A percentile compares a stretch with the other conserved stretches of the same genome.
Conservation (phyloP, 192 early-diverging fungal species). For the Geranomyces variabilis region DNA sequence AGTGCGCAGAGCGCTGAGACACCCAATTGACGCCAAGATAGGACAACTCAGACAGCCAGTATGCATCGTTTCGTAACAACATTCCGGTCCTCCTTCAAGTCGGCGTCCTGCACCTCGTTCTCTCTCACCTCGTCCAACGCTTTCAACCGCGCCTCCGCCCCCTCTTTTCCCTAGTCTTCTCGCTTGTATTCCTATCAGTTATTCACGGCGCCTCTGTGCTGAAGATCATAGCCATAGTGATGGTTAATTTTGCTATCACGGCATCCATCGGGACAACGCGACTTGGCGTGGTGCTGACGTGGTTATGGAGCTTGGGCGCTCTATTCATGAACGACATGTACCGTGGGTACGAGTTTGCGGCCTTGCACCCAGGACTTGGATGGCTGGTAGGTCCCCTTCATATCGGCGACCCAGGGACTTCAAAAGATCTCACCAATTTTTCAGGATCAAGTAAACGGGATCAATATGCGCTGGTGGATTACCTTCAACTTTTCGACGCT, state of each 20-base stretch:
- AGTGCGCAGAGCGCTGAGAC: neutral
- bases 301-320: slow-evolving; percentile 80
- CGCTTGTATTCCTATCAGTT: slow-evolving; percentile 62
- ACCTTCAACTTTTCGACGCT: slow-evolving; percentile 90
- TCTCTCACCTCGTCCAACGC: slow-evolving; percentile 52
- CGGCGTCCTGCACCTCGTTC: slow-evolving; percentile 47
- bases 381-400: slow-evolving; percentile 64
- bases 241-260: slow-evolving; percentile 70
- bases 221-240: slow-evolving; percentile 71
- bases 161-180: slow-evolving; percentile 61
- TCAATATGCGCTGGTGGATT: slow-evolving; percentile 82
- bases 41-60: slow-evolving; percentile 79
- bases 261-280: slow-evolving; percentile 51
- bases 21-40: slow-evolving; percentile 21
- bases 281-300: slow-evolving; percentile 69
- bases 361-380: slow-evolving; percentile 52
- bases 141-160: slow-evolving; percentile 35
- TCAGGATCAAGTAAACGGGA: slow-evolving; percentile 51
- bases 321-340: slow-evolving; percentile 81
- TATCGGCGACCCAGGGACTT: too few relatives aligned
- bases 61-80: slow-evolving; percentile 68
- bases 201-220: slow-evolving; percentile 76
- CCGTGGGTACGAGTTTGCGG: slow-evolving; percentile 71
- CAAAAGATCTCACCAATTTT: too few relatives aligned
- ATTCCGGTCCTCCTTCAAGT: slow-evolving; percentile 57